Conservation (phyloP, 257 asterid genomes). For the Forsythia viridissima region DNA sequence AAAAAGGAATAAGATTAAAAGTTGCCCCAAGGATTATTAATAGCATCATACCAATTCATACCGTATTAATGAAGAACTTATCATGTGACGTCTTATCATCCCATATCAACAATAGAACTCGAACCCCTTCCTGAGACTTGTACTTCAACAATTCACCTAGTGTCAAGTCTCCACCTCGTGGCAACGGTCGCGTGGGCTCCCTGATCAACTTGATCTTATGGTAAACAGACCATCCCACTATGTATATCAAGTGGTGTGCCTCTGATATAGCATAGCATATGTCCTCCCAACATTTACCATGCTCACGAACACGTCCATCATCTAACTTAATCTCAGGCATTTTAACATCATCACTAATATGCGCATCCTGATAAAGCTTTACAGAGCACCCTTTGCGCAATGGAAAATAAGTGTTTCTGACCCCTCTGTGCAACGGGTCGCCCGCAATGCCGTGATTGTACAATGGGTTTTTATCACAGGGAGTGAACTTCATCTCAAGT, state of each 20-base stretch:
- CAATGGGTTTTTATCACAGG: slow-evolving; percentile 51
- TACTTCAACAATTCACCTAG: slow-evolving; percentile 90
- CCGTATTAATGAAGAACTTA: slow-evolving; percentile 65
- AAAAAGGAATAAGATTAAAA: not conserved
- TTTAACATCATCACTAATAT: slow-evolving; percentile 36
- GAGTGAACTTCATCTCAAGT: slow-evolving; percentile 53
- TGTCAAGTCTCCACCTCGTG: slow-evolving; percentile 82
- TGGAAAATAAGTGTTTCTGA: slow-evolving; percentile 68
- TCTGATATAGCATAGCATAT: slow-evolving; percentile 76
- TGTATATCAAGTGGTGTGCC: slow-evolving; percentile 89
- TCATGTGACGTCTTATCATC: slow-evolving; percentile 92
- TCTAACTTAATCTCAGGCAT: slow-evolving; percentile 62
- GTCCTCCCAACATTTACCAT: slow-evolving; percentile 81
- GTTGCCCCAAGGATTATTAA: not conserved
- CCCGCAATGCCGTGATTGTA: slow-evolving; percentile 75
- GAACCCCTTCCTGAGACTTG: slow-evolving; percentile 92
- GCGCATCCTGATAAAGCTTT: slow-evolving; percentile 90
- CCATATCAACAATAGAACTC: slow-evolving; percentile 88
- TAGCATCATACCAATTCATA: slow-evolving; percentile 25
- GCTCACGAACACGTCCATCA: slow-evolving; percentile 47
- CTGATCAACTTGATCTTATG: slow-evolving; percentile 72
- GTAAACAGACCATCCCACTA: slow-evolving; percentile 90
- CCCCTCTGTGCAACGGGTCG: slow-evolving; percentile 58
- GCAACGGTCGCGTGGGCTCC: slow-evolving; percentile 73
- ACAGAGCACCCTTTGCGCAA: slow-evolving; percentile 70